Base-by-base conservation (phyloP, 176 grass and related monocot genomes). In the Zoysia japonica region DNA sequence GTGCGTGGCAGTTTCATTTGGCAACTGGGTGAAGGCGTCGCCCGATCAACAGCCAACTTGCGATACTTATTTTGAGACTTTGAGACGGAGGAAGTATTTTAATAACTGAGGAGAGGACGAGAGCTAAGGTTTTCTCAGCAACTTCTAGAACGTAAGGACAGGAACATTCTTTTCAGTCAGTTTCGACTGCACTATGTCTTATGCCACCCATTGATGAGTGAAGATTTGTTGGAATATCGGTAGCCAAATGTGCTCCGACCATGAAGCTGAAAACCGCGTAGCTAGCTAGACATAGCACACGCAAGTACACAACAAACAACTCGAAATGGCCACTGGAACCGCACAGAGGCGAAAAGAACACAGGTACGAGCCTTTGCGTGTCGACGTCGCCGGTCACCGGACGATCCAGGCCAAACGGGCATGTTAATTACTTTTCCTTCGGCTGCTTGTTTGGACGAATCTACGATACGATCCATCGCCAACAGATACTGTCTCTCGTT, bases 301-400 rank as follows among this genome's bases (percentile, higher is more conserved):
- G 28, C 28, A 78, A 78, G 68, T 44, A 78, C 67, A 51, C 28
- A 42, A 41, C 28, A 28, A 42, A 43, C 42, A 80, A 61, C 46
- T 5, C 74, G 9, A 52, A 72, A 47, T 83, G 86, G 80, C 61
- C 86, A 78, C 68, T 84, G 36, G 75, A 74, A 84, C 53, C 76
- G 69, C 86, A 28, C 28, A 28, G 28, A 28, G 28, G 28, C 28
- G 28, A 28, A 28, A 28, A 28, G 28, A 28, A 28, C 28, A 28
- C 28, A 28, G 28, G 28, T 28, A 28, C 28, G 28, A 28, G 28
- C 28, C 28, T 28, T 28, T 28, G 28, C 28, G 28, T 28, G 28
- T 28, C 28, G 28, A 28, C 28, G 28, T 28, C 28, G 28, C 28
- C 28, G 28, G 28, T 28, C 28, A 28, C 28, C 28, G 28, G 28